A percentile compares a stretch with the other conserved stretches of the same genome.
These are phyloP conservation scores for Candida railenensis DNA, from an alignment of 805 yeast genomes.

Conservation along the genomic window DNA sequence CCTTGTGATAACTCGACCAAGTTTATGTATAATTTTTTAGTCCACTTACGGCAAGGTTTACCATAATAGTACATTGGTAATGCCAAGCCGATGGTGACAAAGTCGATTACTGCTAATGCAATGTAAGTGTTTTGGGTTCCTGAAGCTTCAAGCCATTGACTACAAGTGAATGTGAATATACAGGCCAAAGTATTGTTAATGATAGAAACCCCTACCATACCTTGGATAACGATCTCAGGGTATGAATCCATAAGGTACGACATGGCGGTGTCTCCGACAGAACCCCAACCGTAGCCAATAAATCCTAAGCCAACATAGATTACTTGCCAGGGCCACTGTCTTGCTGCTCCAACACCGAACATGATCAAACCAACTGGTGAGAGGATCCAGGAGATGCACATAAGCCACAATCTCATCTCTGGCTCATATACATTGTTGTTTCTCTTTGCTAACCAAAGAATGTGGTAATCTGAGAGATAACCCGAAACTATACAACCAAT, in stretches of 20 bases:
- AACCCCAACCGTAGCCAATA: slow-evolving; percentile 68
- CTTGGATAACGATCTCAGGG: slow-evolving; percentile 68
- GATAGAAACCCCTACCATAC: slow-evolving; percentile 67
- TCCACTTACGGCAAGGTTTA: slow-evolving; percentile 56
- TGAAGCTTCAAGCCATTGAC: slow-evolving; percentile 55
- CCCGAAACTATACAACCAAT: slow-evolving; percentile 70
- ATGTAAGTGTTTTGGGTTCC: slow-evolving; percentile 63
- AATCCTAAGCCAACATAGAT: slow-evolving; percentile 63
- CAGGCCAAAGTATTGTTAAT: slow-evolving; percentile 69
- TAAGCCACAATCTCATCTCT: slow-evolving; percentile 60
- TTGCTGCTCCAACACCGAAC: slow-evolving; percentile 66
- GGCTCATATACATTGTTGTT: slow-evolving; percentile 65
- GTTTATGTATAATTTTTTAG: slow-evolving; percentile 53
- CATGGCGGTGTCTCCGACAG: slow-evolving; percentile 70
- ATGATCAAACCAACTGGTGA: slow-evolving; percentile 61
- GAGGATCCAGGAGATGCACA: slow-evolving; percentile 54
- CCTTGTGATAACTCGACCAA: slow-evolving; percentile 47
- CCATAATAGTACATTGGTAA: slow-evolving; percentile 63
- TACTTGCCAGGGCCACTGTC: slow-evolving; percentile 50
- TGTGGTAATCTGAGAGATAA: slow-evolving; percentile 56
- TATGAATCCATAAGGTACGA: slow-evolving; percentile 65
- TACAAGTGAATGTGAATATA: slow-evolving; percentile 64
- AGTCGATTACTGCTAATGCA: slow-evolving; percentile 58
- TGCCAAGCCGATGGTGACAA: slow-evolving; percentile 53
- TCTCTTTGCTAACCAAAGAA: slow-evolving; percentile 57